Conservation (phyloP, 768 basidiomycete genomes). For the Tulasnella sp. region DNA sequence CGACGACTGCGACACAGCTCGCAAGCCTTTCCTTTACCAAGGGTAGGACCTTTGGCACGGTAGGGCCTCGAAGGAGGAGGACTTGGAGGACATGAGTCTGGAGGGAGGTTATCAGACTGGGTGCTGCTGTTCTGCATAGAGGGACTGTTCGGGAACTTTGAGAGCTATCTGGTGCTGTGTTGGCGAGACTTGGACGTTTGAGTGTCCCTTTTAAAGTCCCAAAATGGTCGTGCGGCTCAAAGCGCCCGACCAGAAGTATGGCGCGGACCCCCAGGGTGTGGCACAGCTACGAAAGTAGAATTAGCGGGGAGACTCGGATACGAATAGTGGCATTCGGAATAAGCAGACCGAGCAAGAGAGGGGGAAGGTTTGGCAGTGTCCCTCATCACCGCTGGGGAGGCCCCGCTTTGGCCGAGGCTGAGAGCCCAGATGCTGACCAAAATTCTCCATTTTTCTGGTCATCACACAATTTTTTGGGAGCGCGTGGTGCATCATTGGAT, state of each 20-base stretch:
- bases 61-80: not conserved
- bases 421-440: not conserved
- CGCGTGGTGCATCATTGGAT: not conserved
- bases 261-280: not conserved
- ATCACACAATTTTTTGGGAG: not conserved
- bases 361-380: not conserved
- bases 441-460: not conserved
- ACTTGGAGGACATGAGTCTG: not conserved
- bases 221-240: not conserved
- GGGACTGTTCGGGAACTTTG: not conserved
- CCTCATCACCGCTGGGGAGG: not conserved
- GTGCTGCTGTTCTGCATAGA: not conserved
- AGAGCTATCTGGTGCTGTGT: not conserved
- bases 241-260: not conserved
- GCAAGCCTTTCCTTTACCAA: not conserved
- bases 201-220: not conserved
- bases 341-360: not conserved
- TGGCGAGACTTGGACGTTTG: not conserved
- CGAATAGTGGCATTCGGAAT: not conserved
- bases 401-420: not conserved
- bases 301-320: not conserved
- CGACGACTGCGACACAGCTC: not conserved
- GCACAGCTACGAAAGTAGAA: not conserved
- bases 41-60: not conserved
- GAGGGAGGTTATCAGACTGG: not conserved